A percentile compares a stretch with the other conserved stretches of the same genome.
Conservation (phyloP, 495 filamentous ascomycete genomes). For the Alectoria sarmentosa region DNA sequence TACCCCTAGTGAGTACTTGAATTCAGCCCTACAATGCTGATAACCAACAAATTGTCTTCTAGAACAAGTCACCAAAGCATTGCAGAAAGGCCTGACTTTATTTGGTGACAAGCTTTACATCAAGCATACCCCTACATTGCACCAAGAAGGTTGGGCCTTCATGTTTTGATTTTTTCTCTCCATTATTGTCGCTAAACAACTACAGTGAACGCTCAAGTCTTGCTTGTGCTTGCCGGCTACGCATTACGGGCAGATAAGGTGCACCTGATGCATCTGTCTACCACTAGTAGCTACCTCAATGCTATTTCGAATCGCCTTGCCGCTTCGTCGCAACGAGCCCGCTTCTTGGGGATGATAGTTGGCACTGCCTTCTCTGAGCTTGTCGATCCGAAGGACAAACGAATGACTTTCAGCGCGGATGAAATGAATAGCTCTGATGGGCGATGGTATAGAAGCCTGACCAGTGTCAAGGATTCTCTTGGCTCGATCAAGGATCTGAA, state of each 20-base stretch:
- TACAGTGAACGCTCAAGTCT: slow-evolving; percentile 68
- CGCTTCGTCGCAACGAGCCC: slow-evolving; percentile 62
- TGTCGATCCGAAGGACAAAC: slow-evolving; percentile 65
- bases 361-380: slow-evolving; percentile 75
- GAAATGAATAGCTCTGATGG: slow-evolving; percentile 68
- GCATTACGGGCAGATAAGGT: slow-evolving; percentile 54
- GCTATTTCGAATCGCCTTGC: slow-evolving; percentile 82
- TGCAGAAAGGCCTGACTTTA: slow-evolving; percentile 59
- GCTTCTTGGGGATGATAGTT: slow-evolving; percentile 85
- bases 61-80: slow-evolving; percentile 41
- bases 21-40: background rate
- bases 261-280: slow-evolving; percentile 55
- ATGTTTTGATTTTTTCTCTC: background rate
- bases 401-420: slow-evolving; percentile 77
- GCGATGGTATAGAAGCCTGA: slow-evolving; percentile 66
- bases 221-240: slow-evolving; percentile 73
- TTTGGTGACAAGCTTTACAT: slow-evolving; percentile 86
- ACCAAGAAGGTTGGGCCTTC: slow-evolving; percentile 70
- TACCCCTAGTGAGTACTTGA: slow-evolving; percentile 39
- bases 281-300: slow-evolving; percentile 64
- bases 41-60: background rate
- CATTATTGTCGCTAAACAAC: slow-evolving; percentile 26
- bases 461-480: slow-evolving; percentile 53
- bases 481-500: slow-evolving; percentile 51
- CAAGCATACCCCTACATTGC: slow-evolving; percentile 68